Conservation (phyloP, 768 basidiomycete genomes). For the Tylopilus plumbeoviolaceoides region DNA sequence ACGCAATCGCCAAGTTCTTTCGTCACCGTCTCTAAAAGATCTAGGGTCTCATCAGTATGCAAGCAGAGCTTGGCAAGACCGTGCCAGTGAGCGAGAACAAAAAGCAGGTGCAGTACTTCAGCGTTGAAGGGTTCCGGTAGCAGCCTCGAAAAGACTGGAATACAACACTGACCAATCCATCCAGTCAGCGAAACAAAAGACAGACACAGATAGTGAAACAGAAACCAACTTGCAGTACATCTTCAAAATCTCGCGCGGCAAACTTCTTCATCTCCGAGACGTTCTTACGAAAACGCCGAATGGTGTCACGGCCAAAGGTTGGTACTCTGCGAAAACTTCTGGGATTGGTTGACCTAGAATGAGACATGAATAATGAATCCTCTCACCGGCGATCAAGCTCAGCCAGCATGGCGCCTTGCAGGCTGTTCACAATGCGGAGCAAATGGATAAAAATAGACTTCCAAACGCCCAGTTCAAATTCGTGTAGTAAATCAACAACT, state of each 20-base stretch:
- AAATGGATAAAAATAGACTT: neutral
- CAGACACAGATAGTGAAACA: no score
- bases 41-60: neutral
- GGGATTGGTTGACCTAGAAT: no score
- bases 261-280: conserved; percentile 1
- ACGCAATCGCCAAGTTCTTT: neutral
- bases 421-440: neutral
- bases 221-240: neutral
- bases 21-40: neutral
- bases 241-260: neutral
- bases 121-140: neutral
- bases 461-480: neutral
- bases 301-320: neutral
- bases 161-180: neutral
- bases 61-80: neutral
- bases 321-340: neutral
- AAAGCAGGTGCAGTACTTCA: neutral
- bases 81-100: neutral
- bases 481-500: neutral
- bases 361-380: no score
- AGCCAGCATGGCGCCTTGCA: neutral
- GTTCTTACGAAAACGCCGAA: neutral
- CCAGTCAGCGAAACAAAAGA: no score
- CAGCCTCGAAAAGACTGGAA: neutral
- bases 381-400: neutral